Conservation (phyloP, 495 filamentous ascomycete species). For the Antarctomyces pellizariae region DNA sequence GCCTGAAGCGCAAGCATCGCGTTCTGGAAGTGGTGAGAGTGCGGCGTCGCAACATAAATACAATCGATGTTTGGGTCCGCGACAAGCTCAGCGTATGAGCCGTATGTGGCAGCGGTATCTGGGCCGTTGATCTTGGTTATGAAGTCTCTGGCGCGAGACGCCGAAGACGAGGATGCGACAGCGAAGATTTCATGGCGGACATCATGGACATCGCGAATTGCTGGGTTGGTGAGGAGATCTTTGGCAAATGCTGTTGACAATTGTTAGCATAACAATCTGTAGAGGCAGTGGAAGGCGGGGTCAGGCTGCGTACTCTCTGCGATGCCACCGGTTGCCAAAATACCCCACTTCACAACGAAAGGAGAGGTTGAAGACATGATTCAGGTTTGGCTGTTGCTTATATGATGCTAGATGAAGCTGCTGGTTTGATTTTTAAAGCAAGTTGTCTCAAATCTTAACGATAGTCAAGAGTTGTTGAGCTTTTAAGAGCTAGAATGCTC, state of each 20-base stretch:
- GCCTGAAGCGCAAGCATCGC: conserved; percentile 57
- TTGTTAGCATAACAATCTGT: not conserved
- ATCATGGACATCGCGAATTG: conserved; percentile 43
- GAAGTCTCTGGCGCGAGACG: conserved; percentile 44
- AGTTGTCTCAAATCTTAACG: too few species aligned
- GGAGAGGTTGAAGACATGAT: too few species aligned
- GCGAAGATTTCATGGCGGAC: conserved; percentile 59
- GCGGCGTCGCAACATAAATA: conserved; percentile 81
- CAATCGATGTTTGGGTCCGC: conserved; percentile 41
- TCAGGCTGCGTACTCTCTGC: conserved; percentile 32
- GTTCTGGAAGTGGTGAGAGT: conserved; percentile 91
- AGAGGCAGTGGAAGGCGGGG: not conserved
- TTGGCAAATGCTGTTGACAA: conserved; percentile 39
- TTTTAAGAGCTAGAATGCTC: too few species aligned
- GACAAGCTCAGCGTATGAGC: conserved; percentile 49
- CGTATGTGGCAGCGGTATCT: conserved; percentile 45
- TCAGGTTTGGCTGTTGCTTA: too few species aligned
- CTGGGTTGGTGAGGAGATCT: conserved; percentile 64
- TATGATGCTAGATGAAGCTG: too few species aligned
- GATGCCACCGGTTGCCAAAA: conserved; percentile 65
- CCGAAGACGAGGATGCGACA: conserved; percentile 58
- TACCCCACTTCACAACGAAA: conserved; percentile 51
- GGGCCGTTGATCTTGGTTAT: conserved; percentile 42
- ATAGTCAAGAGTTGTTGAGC: too few species aligned
- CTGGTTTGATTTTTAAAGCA: too few species aligned